Percentiles rank a stretch among this genome's conserved stretches.
Evolutionary conservation across 2,329 filamentous ascomycete species (phyloP).

Genomic region (Helotiales sp.): DNA sequence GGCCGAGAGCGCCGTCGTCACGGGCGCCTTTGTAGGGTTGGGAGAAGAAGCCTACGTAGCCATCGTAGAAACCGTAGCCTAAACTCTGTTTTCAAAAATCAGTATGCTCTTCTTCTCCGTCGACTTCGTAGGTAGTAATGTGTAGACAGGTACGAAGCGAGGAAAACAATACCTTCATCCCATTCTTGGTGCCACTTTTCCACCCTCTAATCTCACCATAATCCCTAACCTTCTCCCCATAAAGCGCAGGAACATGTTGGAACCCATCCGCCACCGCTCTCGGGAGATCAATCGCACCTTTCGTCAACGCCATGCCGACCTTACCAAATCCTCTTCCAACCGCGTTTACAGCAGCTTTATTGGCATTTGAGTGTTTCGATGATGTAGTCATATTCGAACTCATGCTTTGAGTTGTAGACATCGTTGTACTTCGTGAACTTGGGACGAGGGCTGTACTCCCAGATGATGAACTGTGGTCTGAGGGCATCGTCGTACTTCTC

Average conservation of each 20-base stretch:
- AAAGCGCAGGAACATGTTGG: constrained; percentile 14
- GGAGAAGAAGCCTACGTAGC: constrained; percentile 16
- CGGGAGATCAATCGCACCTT: constrained; percentile 27
- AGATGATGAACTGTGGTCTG: too few species aligned
- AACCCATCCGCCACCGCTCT: constrained; percentile 22
- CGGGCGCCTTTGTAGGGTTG: constrained; percentile 17
- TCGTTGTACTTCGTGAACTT: too few species aligned
- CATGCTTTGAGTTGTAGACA: neutral
- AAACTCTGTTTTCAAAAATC: constrained; percentile 39
- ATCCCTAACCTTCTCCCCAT: constrained; percentile 74
- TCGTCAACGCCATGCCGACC: constrained; percentile 40
- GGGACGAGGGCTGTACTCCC: too few species aligned
- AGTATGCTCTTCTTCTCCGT: neutral
- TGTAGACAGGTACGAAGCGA: constrained; percentile 23
- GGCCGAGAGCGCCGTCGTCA: constrained; percentile 15
- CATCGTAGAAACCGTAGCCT: constrained; percentile 13
- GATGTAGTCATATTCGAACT: too few species aligned
- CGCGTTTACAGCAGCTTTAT: constrained; percentile 10
- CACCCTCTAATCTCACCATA: constrained; percentile 76
- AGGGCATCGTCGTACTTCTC: too few species aligned
- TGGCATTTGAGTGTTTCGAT: neutral
- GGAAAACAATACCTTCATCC: constrained; percentile 51
- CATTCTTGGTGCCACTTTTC: constrained; percentile 70
- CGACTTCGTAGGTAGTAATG: too few species aligned
- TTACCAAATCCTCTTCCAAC: neutral